phyloP scores from a whole-genome alignment of 139 green algal genomes.

The Deuterostichococcus epilithicus region DNA sequence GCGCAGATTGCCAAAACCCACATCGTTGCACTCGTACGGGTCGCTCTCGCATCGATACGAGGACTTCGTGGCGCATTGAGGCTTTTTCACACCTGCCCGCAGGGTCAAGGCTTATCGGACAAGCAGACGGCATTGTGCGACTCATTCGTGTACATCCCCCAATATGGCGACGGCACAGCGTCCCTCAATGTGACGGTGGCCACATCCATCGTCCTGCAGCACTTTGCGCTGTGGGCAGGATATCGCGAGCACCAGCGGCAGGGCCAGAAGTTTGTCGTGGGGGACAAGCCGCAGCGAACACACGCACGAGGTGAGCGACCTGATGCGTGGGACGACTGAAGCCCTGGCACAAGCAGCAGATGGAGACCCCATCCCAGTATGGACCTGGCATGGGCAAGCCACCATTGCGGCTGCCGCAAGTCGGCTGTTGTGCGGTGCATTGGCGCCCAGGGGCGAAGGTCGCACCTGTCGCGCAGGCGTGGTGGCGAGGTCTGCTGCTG shows the following conservation, averaged over 20 bases:
- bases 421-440: not conserved
- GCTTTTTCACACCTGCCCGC: slow-evolving; percentile 10
- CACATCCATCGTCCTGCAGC: slow-evolving; percentile 89
- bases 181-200: slow-evolving; percentile 94
- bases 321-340: not conserved
- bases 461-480: not conserved
- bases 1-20: not conserved
- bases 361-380: not conserved
- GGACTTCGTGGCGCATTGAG: too few relatives aligned
- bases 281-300: slow-evolving; percentile 34
- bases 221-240: slow-evolving; percentile 83
- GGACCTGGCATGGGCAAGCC: not conserved
- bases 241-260: slow-evolving; percentile 63
- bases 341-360: not conserved
- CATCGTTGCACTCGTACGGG: too few relatives aligned
- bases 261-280: slow-evolving; percentile 78
- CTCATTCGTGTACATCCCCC: slow-evolving; percentile 89
- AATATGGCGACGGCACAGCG: slow-evolving; percentile 83
- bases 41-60: too few relatives aligned
- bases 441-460: not conserved
- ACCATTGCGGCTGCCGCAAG: not conserved
- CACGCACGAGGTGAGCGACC: slow-evolving; percentile 17
- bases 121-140: slow-evolving; percentile 84
- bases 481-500: slow-evolving; percentile 14
- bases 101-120: slow-evolving; percentile 79